Evolutionary conservation across 257 asterid genomes (phyloP).

Genomic region (Paraleonurus japonicus): DNA sequence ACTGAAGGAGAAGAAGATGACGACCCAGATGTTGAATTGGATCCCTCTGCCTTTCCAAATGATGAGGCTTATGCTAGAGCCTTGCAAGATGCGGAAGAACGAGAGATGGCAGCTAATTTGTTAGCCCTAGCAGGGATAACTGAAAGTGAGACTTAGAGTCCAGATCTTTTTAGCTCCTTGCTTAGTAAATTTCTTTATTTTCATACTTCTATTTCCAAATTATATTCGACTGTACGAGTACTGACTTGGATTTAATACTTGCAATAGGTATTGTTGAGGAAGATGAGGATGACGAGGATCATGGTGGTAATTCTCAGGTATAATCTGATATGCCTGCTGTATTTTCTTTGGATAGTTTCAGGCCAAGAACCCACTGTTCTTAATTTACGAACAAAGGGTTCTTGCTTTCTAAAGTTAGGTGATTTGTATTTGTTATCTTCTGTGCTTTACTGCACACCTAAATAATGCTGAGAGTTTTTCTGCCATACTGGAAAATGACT

Average conservation of each 20-base stretch:
- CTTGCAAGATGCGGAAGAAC: slow-evolving; percentile 88
- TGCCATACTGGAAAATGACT: background rate
- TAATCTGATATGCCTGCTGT: slow-evolving; percentile 1
- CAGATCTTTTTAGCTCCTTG: background rate
- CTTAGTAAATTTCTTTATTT: background rate
- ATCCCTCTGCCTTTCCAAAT: slow-evolving; percentile 81
- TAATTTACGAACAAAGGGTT: background rate
- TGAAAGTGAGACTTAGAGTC: slow-evolving; percentile 30
- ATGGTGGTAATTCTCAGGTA: slow-evolving; percentile 73
- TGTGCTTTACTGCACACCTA: background rate
- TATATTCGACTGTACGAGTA: background rate
- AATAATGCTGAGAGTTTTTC: background rate
- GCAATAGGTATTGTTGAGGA: slow-evolving; percentile 16
- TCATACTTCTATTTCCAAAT: background rate
- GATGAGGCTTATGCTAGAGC: slow-evolving; percentile 99
- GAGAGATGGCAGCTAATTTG: slow-evolving; percentile 88
- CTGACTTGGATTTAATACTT: background rate
- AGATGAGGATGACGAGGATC: slow-evolving; percentile 46
- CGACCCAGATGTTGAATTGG: slow-evolving; percentile 56
- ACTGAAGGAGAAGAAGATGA: slow-evolving; percentile 53
- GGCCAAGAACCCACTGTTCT: background rate
- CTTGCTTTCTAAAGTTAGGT: background rate
- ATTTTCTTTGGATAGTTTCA: background rate
- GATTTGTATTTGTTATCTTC: background rate
- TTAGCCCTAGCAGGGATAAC: slow-evolving; percentile 77